Percentiles rank a stretch among this genome's conserved stretches.
Conservation (phyloP, 169 alveolate species). For the Babesia sp. region DNA sequence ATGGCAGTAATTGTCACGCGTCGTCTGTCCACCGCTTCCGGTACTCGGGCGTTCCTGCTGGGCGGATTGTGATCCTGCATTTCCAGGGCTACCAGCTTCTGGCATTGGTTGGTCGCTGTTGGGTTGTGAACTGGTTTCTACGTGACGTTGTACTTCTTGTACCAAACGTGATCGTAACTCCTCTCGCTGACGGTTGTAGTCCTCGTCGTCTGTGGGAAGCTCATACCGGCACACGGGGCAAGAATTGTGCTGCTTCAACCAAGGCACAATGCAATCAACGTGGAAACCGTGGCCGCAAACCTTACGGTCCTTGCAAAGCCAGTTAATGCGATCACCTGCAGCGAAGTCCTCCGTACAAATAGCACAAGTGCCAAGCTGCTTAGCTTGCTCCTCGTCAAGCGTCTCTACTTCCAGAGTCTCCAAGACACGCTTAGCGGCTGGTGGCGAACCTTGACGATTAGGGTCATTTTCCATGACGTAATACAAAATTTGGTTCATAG, state of each 20-base stretch:
- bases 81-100: not conserved
- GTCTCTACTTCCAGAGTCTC: slow-evolving; percentile 72
- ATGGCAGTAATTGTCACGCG: slow-evolving; percentile 3
- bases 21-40: not conserved
- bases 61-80: not conserved
- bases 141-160: slow-evolving; percentile 70
- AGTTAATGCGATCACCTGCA: slow-evolving; percentile 74
- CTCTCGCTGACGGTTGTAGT: slow-evolving; percentile 82
- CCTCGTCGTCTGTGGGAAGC: slow-evolving; percentile 91
- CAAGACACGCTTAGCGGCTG: slow-evolving; percentile 78
- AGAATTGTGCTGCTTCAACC: slow-evolving; percentile 92
- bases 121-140: slow-evolving; percentile 2
- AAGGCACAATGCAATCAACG: slow-evolving; percentile 91
- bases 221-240: slow-evolving; percentile 96
- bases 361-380: slow-evolving; percentile 77
- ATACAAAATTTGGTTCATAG: slow-evolving; percentile 71
- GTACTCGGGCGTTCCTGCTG: not conserved
- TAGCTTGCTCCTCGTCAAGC: slow-evolving; percentile 63
- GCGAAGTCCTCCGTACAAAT: slow-evolving; percentile 82
- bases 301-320: slow-evolving; percentile 71
- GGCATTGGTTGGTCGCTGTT: not conserved
- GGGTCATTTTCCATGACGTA: slow-evolving; percentile 82
- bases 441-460: slow-evolving; percentile 83
- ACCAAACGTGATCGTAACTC: slow-evolving; percentile 67
- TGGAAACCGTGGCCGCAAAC: slow-evolving; percentile 92